These are phyloP conservation scores for Solanum pimpinellifolium DNA, from an alignment of 257 asterid species.

Conservation along the genomic window DNA sequence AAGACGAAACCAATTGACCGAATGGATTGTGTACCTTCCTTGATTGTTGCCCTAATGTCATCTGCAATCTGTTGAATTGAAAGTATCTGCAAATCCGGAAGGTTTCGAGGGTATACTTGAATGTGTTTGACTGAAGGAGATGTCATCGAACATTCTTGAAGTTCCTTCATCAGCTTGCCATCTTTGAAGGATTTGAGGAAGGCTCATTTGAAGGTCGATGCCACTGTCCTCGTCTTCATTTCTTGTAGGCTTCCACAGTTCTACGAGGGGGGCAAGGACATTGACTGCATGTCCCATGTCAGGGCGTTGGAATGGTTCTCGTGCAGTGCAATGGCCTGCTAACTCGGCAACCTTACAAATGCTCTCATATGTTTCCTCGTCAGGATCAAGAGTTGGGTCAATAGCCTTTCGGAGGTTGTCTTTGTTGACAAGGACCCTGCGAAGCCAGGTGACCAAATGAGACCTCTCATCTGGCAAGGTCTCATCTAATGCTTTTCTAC, in stretches of 20 bases:
- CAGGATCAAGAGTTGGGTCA: conserved; percentile 52
- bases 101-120: conserved; percentile 81
- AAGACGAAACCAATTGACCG: not conserved
- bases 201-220: conserved; percentile 68
- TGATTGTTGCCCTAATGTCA: conserved; percentile 17
- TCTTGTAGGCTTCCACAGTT: conserved; percentile 70
- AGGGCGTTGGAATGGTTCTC: conserved; percentile 81
- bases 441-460: conserved; percentile 88
- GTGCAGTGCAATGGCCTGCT: conserved; percentile 92
- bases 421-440: conserved; percentile 68
- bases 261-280: conserved; percentile 76
- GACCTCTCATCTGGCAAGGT: conserved; percentile 73
- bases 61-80: conserved; percentile 67
- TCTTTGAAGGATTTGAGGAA: conserved; percentile 78
- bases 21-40: not conserved
- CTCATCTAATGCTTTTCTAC: conserved; percentile 76
- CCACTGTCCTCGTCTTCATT: conserved; percentile 57
- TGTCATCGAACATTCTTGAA: conserved; percentile 78
- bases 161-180: conserved; percentile 95
- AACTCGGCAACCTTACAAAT: conserved; percentile 74
- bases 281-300: conserved; percentile 95
- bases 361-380: conserved; percentile 67
- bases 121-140: conserved; percentile 55
- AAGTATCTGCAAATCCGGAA: conserved; percentile 56
- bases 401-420: conserved; percentile 65